These are phyloP conservation scores for Ophiostoma populinum DNA, from an alignment of 2,329 filamentous ascomycete genomes.

Conservation along the genomic window DNA sequence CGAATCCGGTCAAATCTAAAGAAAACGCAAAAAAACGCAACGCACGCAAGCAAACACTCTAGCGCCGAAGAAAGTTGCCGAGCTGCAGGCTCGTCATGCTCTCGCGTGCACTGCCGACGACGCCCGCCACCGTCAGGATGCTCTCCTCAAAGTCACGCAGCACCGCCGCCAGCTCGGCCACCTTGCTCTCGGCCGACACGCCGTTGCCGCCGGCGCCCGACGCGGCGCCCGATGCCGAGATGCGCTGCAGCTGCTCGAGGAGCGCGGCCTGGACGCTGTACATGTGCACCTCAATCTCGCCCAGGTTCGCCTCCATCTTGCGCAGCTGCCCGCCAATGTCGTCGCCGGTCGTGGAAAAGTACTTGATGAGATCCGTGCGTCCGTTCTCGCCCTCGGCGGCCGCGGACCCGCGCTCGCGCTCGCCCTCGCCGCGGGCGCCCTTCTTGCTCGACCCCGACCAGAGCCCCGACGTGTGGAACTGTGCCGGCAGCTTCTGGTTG, in stretches of 20 bases:
- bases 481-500: slow-evolving; percentile 28
- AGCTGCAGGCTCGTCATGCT: slow-evolving; percentile 40
- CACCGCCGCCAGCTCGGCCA: slow-evolving; percentile 36
- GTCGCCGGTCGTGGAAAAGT: slow-evolving; percentile 44
- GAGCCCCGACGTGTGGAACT: slow-evolving; percentile 30
- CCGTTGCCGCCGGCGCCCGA: slow-evolving; percentile 18
- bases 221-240: slow-evolving; percentile 13
- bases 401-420: slow-evolving; percentile 21
- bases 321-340: slow-evolving; percentile 41
- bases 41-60: neutral
- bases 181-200: slow-evolving; percentile 25
- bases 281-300: slow-evolving; percentile 48
- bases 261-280: slow-evolving; percentile 43
- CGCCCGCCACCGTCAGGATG: slow-evolving; percentile 43
- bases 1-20: no score
- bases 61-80: slow-evolving; percentile 26
- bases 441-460: slow-evolving; percentile 22
- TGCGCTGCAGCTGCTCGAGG: slow-evolving; percentile 40
- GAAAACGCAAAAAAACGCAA: neutral
- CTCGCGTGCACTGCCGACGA: slow-evolving; percentile 42
- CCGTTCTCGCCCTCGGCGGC: slow-evolving; percentile 21
- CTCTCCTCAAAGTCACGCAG: slow-evolving; percentile 48
- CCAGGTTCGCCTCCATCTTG: slow-evolving; percentile 39
- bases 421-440: slow-evolving; percentile 9
- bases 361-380: slow-evolving; percentile 38